Conservation (phyloP, 768 basidiomycete species). For the Agaricus subrufescens region DNA sequence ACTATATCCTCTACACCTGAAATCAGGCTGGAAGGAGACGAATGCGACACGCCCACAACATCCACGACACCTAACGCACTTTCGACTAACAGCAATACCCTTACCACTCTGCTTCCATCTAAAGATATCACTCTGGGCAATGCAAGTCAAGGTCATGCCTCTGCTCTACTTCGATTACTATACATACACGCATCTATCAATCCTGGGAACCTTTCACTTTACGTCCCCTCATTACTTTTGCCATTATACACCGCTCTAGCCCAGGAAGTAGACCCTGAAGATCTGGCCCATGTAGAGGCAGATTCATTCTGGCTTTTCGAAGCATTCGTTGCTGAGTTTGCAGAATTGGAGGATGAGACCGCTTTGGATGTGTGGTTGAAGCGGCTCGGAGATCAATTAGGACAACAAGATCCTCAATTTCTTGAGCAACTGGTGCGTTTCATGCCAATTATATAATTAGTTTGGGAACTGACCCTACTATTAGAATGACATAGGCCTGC, state of each 20-base stretch:
- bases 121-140: slow-evolving; percentile 38
- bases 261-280: slow-evolving; percentile 57
- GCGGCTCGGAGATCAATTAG: slow-evolving; percentile 53
- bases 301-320: slow-evolving; percentile 84
- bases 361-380: slow-evolving; percentile 58
- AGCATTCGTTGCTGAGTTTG: slow-evolving; percentile 65
- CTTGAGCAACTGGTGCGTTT: slow-evolving; percentile 50
- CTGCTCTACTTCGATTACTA: slow-evolving; percentile 63
- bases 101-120: slow-evolving; percentile 42
- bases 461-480: neutral
- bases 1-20: slow-evolving; percentile 29
- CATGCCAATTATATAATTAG: neutral
- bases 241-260: slow-evolving; percentile 61
- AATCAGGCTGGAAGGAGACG: slow-evolving; percentile 29
- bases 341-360: slow-evolving; percentile 69
- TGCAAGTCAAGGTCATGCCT: slow-evolving; percentile 55
- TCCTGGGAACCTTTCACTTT: slow-evolving; percentile 63
- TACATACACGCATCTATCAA: slow-evolving; percentile 71
- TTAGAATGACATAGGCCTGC: slow-evolving; percentile 60
- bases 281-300: slow-evolving; percentile 66
- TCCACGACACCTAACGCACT: slow-evolving; percentile 30
- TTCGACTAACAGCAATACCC: slow-evolving; percentile 17
- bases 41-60: slow-evolving; percentile 25
- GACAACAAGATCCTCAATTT: slow-evolving; percentile 62
- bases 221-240: slow-evolving; percentile 65